Conservation (phyloP, 805 yeast species). For the Pichia cephalocereana region DNA sequence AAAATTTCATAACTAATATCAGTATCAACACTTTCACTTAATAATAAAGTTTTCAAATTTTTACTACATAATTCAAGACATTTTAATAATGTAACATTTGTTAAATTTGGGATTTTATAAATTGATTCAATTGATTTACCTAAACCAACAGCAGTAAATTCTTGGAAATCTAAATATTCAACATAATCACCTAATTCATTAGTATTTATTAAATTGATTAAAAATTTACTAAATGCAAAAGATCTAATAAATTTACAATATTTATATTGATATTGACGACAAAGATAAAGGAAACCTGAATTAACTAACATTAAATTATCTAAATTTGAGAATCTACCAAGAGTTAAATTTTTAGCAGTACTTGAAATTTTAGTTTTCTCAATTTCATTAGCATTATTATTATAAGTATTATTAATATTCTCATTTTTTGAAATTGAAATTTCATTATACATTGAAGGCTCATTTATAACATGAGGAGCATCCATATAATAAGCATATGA, state of each 20-base stretch:
- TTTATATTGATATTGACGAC: constrained; percentile 50
- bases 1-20: constrained; percentile 62
- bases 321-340: constrained; percentile 20
- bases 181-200: constrained; percentile 50
- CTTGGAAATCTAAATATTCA: constrained; percentile 75
- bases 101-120: constrained; percentile 84
- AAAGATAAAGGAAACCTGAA: constrained; percentile 48
- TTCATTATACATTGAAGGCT: neutral
- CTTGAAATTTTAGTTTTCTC: neutral
- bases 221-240: constrained; percentile 64
- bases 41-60: constrained; percentile 67
- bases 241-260: constrained; percentile 74
- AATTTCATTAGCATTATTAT: neutral
- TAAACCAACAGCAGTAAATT: constrained; percentile 79
- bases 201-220: constrained; percentile 41
- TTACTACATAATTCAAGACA: constrained; percentile 52
- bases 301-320: constrained; percentile 34
- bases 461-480: constrained; percentile 11
- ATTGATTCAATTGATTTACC: constrained; percentile 89
- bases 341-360: constrained; percentile 17
- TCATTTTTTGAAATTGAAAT: neutral
- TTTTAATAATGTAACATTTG: constrained; percentile 56
- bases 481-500: constrained; percentile 22
- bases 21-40: constrained; percentile 76
- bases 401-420: neutral